Conservation (phyloP, 208 protist genomes). For the Leptomonas pyrrhocoris region DNA sequence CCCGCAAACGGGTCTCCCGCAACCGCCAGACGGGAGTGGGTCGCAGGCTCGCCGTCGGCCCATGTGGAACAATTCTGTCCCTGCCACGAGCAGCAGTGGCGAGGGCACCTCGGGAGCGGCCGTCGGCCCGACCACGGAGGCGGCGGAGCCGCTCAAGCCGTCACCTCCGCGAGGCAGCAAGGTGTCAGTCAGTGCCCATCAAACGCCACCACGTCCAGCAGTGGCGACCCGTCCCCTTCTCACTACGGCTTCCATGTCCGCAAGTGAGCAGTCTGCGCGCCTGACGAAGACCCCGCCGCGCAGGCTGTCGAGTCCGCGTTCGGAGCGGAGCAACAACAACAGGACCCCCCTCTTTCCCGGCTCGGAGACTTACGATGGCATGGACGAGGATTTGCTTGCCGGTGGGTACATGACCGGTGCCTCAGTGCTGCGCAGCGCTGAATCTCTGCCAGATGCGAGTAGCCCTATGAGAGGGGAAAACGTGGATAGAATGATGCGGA, state of each 20-base stretch:
- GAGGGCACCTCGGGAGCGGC: constrained; percentile 13
- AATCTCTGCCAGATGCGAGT: not conserved
- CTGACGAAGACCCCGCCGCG: not conserved
- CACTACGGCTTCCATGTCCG: constrained; percentile 1
- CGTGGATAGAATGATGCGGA: not conserved
- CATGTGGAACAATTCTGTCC: constrained; percentile 12
- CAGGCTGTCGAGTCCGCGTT: not conserved
- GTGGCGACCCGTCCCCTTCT: not conserved
- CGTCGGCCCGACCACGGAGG: not conserved
- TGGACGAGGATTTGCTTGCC: constrained; percentile 32
- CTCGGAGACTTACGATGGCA: constrained; percentile 1
- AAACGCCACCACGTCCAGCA: not conserved
- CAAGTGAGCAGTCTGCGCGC: not conserved
- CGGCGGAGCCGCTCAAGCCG: constrained; percentile 4
- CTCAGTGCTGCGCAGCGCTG: constrained; percentile 13
- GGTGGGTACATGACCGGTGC: constrained; percentile 31
- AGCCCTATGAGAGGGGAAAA: not conserved
- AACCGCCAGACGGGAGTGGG: not conserved
- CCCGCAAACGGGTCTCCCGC: not conserved
- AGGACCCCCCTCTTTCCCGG: not conserved
- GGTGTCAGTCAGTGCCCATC: not conserved
- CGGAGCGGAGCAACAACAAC: not conserved
- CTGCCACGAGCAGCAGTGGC: constrained; percentile 4
- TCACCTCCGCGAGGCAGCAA: not conserved
- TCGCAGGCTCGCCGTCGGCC: constrained; percentile 6